A percentile compares a stretch with the other conserved stretches of the same genome.
Conservation (phyloP, 73 alveolate species). For the Tetrahymena elliotti region DNA sequence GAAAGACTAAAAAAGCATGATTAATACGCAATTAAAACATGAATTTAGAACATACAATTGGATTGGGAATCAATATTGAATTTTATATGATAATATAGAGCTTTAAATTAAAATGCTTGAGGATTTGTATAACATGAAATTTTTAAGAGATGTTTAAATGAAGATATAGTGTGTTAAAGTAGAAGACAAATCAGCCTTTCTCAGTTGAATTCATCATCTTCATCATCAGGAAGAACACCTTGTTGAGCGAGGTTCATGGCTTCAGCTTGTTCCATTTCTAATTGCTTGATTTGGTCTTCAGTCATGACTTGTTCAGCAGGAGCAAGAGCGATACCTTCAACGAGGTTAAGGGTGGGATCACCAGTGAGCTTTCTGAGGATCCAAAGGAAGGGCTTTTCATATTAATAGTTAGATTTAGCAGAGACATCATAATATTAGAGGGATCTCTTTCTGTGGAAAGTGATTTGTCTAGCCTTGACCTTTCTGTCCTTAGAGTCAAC, state of each 20-base stretch:
- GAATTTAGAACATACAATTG: neutral
- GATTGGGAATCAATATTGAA: neutral
- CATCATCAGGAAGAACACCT: constrained; percentile 74
- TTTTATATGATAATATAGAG: neutral
- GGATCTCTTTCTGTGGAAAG: constrained; percentile 97
- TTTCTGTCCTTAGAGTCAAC: constrained; percentile 98
- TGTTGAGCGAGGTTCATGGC: constrained; percentile 50
- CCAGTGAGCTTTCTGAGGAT: constrained; percentile 93
- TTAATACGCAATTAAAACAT: neutral
- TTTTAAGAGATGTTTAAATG: neutral
- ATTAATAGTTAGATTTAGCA: constrained; percentile 98
- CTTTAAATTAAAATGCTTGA: neutral
- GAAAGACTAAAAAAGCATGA: neutral
- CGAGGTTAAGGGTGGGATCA: constrained; percentile 75
- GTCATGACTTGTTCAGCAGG: constrained; percentile 72
- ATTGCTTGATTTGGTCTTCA: constrained; percentile 57
- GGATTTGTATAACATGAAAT: neutral
- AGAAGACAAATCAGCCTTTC: neutral
- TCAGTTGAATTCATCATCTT: constrained; percentile 71
- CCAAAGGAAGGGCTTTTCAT: constrained; percentile 99
- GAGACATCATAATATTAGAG: constrained; percentile 98
- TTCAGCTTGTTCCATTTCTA: constrained; percentile 61
- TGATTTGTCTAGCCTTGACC: constrained; percentile 96
- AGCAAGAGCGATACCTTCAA: constrained; percentile 72
- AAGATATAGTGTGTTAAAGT: neutral